Percentiles rank a stretch among this genome's conserved stretches.
Evolutionary conservation across 2,329 filamentous ascomycete species (phyloP).

Genomic region (Colletotrichum limetticola): DNA sequence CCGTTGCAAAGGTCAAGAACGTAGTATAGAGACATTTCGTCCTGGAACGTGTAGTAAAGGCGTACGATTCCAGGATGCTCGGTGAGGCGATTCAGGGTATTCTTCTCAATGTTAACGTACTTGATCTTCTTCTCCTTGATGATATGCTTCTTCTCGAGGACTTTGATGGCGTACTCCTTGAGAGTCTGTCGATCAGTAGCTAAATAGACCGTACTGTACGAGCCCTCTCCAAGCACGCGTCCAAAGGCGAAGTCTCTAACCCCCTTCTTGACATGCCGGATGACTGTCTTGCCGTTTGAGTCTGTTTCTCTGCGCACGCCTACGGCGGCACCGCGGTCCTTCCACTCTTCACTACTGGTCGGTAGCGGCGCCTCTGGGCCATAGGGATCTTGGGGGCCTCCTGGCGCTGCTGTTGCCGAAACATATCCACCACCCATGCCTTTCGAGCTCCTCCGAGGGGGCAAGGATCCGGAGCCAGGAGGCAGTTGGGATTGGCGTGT

Average conservation of each 20-base stretch:
- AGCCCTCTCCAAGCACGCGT: slow-evolving; percentile 90
- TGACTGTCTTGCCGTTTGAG: slow-evolving; percentile 81
- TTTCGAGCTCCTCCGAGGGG: slow-evolving; percentile 81
- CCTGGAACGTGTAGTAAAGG: slow-evolving; percentile 98
- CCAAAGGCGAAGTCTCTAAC: slow-evolving; percentile 98
- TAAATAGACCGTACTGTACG: slow-evolving; percentile 94
- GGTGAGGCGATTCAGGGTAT: slow-evolving; percentile 94
- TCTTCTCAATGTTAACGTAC: slow-evolving; percentile 99
- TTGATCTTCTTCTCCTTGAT: slow-evolving; percentile 99
- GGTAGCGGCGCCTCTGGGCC: slow-evolving; percentile 55
- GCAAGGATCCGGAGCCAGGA: slow-evolving; percentile 69
- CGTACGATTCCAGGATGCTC: slow-evolving; percentile 97
- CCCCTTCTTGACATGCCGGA: slow-evolving; percentile 92
- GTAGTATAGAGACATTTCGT: slow-evolving; percentile 95
- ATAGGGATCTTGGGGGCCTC: slow-evolving; percentile 45
- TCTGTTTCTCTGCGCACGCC: slow-evolving; percentile 86
- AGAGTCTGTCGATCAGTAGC: slow-evolving; percentile 93
- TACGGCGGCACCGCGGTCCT: slow-evolving; percentile 92
- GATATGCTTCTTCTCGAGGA: slow-evolving; percentile 97
- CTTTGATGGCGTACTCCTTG: slow-evolving; percentile 98
- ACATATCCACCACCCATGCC: slow-evolving; percentile 70
- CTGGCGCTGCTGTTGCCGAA: slow-evolving; percentile 56
- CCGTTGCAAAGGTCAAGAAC: slow-evolving; percentile 93
- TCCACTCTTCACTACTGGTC: slow-evolving; percentile 89
- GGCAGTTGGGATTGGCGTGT: slow-evolving; percentile 63